Conservation (phyloP, 2,329 filamentous ascomycete species). For the Trichoderma brevicompactum region DNA sequence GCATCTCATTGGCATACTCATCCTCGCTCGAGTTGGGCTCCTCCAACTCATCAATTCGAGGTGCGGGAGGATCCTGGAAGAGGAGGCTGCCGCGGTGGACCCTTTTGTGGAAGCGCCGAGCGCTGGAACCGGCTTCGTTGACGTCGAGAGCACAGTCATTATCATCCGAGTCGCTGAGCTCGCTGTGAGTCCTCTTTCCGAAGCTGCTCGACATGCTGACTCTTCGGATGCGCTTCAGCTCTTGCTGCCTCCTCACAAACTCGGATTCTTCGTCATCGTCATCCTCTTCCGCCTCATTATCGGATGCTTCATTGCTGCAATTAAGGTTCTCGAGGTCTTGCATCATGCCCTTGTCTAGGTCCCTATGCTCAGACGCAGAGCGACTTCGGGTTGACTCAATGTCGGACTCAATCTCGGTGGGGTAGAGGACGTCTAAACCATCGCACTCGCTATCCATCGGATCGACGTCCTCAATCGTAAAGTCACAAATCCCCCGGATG, state of each 20-base stretch:
- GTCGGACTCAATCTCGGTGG: slow-evolving; percentile 47
- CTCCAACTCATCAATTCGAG: slow-evolving; percentile 58
- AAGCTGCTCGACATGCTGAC: slow-evolving; percentile 59
- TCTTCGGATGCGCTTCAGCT: slow-evolving; percentile 50
- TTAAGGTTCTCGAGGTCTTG: slow-evolving; percentile 52
- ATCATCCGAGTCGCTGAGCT: slow-evolving; percentile 57
- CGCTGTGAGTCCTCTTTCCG: slow-evolving; percentile 59
- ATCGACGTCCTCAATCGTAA: slow-evolving; percentile 54
- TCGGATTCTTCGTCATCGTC: slow-evolving; percentile 41
- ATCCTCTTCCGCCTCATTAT: slow-evolving; percentile 43
- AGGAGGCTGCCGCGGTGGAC: slow-evolving; percentile 53
- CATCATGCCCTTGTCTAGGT: slow-evolving; percentile 51
- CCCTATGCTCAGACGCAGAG: slow-evolving; percentile 42
- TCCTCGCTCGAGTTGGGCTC: slow-evolving; percentile 57
- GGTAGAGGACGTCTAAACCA: slow-evolving; percentile 48
- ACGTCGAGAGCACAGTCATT: slow-evolving; percentile 47
- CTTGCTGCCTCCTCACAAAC: slow-evolving; percentile 49
- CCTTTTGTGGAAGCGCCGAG: slow-evolving; percentile 53
- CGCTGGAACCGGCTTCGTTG: slow-evolving; percentile 52
- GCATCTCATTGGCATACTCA: slow-evolving; percentile 46
- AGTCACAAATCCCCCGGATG: slow-evolving; percentile 36
- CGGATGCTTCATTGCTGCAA: slow-evolving; percentile 47
- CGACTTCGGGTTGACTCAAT: slow-evolving; percentile 47
- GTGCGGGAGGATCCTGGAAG: slow-evolving; percentile 55
- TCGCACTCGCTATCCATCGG: slow-evolving; percentile 52